Conservation (phyloP, 2,329 filamentous ascomycete species). For the Diplocarpon rosae region DNA sequence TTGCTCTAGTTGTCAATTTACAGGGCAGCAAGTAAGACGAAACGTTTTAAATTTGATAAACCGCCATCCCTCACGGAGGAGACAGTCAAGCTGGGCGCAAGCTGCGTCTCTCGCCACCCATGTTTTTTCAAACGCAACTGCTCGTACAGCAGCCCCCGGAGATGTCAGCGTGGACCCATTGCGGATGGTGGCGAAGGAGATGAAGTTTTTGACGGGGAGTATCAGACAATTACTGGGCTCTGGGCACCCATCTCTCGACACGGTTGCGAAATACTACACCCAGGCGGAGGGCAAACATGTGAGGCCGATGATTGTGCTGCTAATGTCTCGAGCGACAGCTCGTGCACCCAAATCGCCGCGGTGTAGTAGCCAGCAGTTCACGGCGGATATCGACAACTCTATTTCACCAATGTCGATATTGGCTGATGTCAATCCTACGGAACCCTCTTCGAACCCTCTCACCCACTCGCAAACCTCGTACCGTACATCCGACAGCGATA, state of each 20-base stretch:
- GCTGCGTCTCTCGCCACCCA: slow-evolving; percentile 61
- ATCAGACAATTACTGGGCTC: slow-evolving; percentile 89
- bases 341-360: slow-evolving; percentile 53
- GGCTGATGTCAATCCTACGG: slow-evolving; percentile 70
- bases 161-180: slow-evolving; percentile 77
- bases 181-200: slow-evolving; percentile 84
- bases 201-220: slow-evolving; percentile 91
- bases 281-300: slow-evolving; percentile 95
- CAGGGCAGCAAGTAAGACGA: slow-evolving; percentile 6
- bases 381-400: slow-evolving; percentile 42
- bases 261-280: slow-evolving; percentile 96
- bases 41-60: slow-evolving; percentile 15
- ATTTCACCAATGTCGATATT: slow-evolving; percentile 54
- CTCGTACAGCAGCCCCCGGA: slow-evolving; percentile 45
- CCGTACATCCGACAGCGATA: slow-evolving; percentile 43
- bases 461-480: slow-evolving; percentile 28
- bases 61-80: slow-evolving; percentile 32
- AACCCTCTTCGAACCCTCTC: slow-evolving; percentile 39
- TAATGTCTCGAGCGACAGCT: slow-evolving; percentile 93
- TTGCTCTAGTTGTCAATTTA: slow-evolving; percentile 32
- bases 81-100: slow-evolving; percentile 62
- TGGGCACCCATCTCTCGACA: slow-evolving; percentile 87
- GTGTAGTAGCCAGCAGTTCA: slow-evolving; percentile 27
- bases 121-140: slow-evolving; percentile 56
- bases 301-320: slow-evolving; percentile 81